These are phyloP conservation scores for Entomortierella beljakovae DNA, from an alignment of 192 early-diverging fungal genomes.

Conservation along the genomic window DNA sequence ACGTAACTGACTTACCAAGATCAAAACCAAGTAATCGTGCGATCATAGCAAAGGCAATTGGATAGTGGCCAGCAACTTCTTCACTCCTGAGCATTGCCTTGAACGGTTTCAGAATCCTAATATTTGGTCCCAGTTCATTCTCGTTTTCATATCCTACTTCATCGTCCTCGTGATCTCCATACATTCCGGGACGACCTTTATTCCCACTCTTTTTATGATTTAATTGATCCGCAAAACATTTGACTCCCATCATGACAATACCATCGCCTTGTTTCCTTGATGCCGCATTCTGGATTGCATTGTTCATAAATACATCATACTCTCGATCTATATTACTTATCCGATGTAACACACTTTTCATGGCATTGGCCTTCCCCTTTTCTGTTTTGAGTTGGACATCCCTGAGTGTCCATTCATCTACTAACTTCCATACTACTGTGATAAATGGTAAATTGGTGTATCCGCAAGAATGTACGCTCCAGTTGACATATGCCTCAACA, in stretches of 20 bases:
- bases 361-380: slow-evolving; percentile 28
- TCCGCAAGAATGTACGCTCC: slow-evolving; percentile 76
- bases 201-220: slow-evolving; percentile 12
- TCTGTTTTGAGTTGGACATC: slow-evolving; percentile 30
- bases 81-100: slow-evolving; percentile 59
- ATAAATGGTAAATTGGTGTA: slow-evolving; percentile 79
- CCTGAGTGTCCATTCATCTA: slow-evolving; percentile 26
- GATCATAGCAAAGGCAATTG: slow-evolving; percentile 78
- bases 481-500: slow-evolving; percentile 65
- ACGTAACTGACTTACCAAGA: slow-evolving; percentile 60
- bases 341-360: slow-evolving; percentile 43
- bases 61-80: slow-evolving; percentile 75
- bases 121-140: slow-evolving; percentile 38
- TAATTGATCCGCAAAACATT: slow-evolving; percentile 64
- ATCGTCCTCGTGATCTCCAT: slow-evolving; percentile 50
- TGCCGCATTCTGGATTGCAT: slow-evolving; percentile 73
- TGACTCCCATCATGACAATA: slow-evolving; percentile 70
- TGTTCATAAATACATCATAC: slow-evolving; percentile 63
- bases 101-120: slow-evolving; percentile 54
- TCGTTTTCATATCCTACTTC: slow-evolving; percentile 39
- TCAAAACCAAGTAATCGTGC: slow-evolving; percentile 51
- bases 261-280: slow-evolving; percentile 77
- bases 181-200: not conserved
- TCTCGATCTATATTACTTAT: slow-evolving; percentile 55
- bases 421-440: slow-evolving; percentile 58